Percentiles rank a stretch among this genome's conserved stretches.
phyloP scores from a whole-genome alignment of 2,329 filamentous ascomycete species.

The Meredithiella fracta region DNA sequence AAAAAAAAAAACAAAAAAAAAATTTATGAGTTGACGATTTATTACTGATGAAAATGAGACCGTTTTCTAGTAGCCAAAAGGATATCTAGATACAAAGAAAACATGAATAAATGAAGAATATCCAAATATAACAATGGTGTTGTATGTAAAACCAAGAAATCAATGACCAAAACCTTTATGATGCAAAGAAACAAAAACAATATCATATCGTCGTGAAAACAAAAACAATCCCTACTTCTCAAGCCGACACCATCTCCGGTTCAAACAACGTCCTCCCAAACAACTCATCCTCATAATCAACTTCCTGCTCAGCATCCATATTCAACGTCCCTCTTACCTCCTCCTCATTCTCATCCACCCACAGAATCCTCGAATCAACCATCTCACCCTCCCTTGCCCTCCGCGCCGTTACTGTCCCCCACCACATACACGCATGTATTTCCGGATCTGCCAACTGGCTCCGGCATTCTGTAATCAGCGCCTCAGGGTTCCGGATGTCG shows the following conservation, averaged over 20 bases:
- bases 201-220: not conserved
- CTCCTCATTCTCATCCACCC: not conserved
- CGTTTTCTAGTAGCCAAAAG: not conserved
- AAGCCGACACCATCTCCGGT: not conserved
- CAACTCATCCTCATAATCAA: not conserved
- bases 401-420: conserved; percentile 25
- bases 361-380: not conserved
- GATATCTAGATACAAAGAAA: not conserved
- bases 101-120: not conserved
- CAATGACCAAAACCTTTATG: not conserved
- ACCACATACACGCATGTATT: conserved; percentile 22
- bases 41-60: not conserved
- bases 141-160: not conserved
- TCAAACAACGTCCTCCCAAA: not conserved
- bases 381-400: conserved; percentile 19
- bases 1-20: not conserved
- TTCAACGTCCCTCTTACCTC: not conserved
- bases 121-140: not conserved
- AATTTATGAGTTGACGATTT: not conserved
- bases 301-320: not conserved
- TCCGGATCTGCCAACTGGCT: conserved; percentile 21
- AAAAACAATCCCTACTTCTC: not conserved
- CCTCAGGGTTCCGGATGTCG: conserved; percentile 22
- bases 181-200: not conserved
- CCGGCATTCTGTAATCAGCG: conserved; percentile 20